Percentiles rank a stretch among this genome's conserved stretches.
Evolutionary conservation across 305 asterid species (phyloP).

Genomic region (Galium porrigens): DNA sequence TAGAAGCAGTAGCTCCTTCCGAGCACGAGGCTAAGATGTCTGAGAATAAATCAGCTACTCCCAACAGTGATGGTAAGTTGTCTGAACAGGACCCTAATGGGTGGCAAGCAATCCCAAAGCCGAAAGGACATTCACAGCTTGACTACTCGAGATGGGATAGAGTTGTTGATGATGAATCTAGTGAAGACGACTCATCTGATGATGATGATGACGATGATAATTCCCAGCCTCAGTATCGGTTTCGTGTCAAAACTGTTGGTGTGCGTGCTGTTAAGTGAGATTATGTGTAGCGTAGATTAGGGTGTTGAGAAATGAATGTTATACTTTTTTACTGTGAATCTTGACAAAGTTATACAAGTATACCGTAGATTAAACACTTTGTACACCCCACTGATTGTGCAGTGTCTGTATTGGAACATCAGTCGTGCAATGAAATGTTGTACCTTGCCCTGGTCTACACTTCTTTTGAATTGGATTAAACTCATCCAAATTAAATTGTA

Average conservation of each 20-base stretch:
- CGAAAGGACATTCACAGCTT: slow-evolving; percentile 80
- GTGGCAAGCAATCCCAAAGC: slow-evolving; percentile 70
- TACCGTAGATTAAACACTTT: not conserved
- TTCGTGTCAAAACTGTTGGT: slow-evolving; percentile 35
- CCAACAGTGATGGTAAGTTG: slow-evolving; percentile 23
- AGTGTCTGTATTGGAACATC: not conserved
- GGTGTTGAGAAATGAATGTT: not conserved
- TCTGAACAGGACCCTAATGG: slow-evolving; percentile 32
- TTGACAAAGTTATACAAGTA: not conserved
- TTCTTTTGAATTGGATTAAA: no score
- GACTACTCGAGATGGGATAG: slow-evolving; percentile 93
- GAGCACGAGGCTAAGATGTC: slow-evolving; percentile 13
- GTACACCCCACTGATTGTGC: not conserved
- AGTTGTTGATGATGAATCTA: slow-evolving; percentile 68
- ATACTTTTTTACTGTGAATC: not conserved
- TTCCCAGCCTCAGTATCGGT: slow-evolving; percentile 62
- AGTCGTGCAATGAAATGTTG: no score
- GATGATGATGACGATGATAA: slow-evolving; percentile 33
- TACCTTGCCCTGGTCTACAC: no score
- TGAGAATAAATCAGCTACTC: slow-evolving; percentile 16
- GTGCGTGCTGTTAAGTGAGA: slow-evolving; percentile 30
- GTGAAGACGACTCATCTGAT: slow-evolving; percentile 41
- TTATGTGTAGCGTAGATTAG: not conserved
- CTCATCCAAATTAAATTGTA: no score
- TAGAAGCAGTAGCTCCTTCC: slow-evolving; percentile 17